phyloP scores from a whole-genome alignment of 306 rosid genomes.

The Cucurbita pepo region DNA sequence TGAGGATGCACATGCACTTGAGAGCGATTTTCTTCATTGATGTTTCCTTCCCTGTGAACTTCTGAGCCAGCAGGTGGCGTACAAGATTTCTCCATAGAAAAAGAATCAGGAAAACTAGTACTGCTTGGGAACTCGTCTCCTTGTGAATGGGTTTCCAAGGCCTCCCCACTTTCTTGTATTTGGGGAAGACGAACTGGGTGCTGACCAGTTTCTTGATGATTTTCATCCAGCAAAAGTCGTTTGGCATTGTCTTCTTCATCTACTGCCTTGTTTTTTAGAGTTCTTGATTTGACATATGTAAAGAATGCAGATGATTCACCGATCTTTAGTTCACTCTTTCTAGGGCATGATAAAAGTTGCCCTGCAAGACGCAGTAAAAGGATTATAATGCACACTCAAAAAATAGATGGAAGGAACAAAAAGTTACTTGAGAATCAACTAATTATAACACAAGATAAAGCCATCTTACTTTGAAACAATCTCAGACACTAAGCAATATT shows the following conservation, averaged over 20 bases:
- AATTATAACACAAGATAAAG: neutral
- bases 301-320: slow-evolving; percentile 94
- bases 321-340: slow-evolving; percentile 72
- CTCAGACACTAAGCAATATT: neutral
- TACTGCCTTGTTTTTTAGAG: slow-evolving; percentile 21
- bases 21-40: slow-evolving; percentile 28
- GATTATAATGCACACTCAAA: neutral
- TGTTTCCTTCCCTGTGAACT: slow-evolving; percentile 30
- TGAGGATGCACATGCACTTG: neutral
- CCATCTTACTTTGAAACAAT: neutral
- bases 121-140: slow-evolving; percentile 62
- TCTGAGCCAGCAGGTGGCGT: slow-evolving; percentile 53
- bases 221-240: slow-evolving; percentile 23
- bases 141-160: slow-evolving; percentile 40
- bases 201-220: slow-evolving; percentile 22
- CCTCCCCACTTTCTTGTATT: slow-evolving; percentile 42
- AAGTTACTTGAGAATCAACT: neutral
- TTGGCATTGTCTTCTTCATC: slow-evolving; percentile 2
- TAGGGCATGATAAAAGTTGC: slow-evolving; percentile 48
- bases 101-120: slow-evolving; percentile 51
- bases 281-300: slow-evolving; percentile 58
- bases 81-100: slow-evolving; percentile 70
- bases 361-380: slow-evolving; percentile 21
- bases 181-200: slow-evolving; percentile 21
- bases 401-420: neutral